phyloP scores from a whole-genome alignment of 1,284 basidiomycete species.

The Papiliotrema terrestris region DNA sequence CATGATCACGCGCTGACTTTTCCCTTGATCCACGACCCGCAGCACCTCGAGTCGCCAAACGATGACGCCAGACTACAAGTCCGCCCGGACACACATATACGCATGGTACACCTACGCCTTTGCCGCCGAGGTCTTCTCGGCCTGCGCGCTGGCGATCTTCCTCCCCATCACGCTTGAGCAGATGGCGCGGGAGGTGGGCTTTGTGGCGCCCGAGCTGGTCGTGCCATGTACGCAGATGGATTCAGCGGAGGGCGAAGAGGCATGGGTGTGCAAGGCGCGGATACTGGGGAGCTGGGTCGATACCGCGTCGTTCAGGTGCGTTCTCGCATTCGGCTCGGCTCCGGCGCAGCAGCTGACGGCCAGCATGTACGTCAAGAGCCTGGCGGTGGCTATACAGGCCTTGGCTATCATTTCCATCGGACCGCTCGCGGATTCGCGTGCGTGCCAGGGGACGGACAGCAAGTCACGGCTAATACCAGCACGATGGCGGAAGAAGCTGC shows the following conservation, averaged over 20 bases:
- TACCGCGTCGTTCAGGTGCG: slow-evolving; percentile 79
- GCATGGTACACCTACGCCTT: slow-evolving; percentile 48
- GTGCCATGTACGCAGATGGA: slow-evolving; percentile 24
- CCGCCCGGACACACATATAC: slow-evolving; percentile 21
- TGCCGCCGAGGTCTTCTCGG: slow-evolving; percentile 46
- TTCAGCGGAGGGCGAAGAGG: slow-evolving; percentile 2
- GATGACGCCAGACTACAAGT: neutral
- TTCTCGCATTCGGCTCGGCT: neutral
- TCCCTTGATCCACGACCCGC: too few species aligned
- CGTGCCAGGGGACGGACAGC: slow-evolving; percentile 31
- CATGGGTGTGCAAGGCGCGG: slow-evolving; percentile 33
- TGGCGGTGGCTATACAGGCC: slow-evolving; percentile 79
- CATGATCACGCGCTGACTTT: too few species aligned
- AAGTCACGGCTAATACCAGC: slow-evolving; percentile 52
- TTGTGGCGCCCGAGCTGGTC: slow-evolving; percentile 29
- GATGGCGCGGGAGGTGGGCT: slow-evolving; percentile 44
- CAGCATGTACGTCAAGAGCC: slow-evolving; percentile 80
- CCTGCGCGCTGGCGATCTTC: slow-evolving; percentile 45
- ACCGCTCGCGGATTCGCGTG: slow-evolving; percentile 78
- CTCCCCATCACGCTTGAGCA: slow-evolving; percentile 47
- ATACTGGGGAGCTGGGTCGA: slow-evolving; percentile 68
- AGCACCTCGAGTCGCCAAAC: too few species aligned
- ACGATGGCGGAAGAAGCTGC: slow-evolving; percentile 68
- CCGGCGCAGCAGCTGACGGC: neutral
- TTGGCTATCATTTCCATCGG: slow-evolving; percentile 87